Percentiles rank a stretch among this genome's conserved stretches.
phyloP scores from a whole-genome alignment of 2,329 filamentous ascomycete genomes.

The Exophiala xenobiotica region DNA sequence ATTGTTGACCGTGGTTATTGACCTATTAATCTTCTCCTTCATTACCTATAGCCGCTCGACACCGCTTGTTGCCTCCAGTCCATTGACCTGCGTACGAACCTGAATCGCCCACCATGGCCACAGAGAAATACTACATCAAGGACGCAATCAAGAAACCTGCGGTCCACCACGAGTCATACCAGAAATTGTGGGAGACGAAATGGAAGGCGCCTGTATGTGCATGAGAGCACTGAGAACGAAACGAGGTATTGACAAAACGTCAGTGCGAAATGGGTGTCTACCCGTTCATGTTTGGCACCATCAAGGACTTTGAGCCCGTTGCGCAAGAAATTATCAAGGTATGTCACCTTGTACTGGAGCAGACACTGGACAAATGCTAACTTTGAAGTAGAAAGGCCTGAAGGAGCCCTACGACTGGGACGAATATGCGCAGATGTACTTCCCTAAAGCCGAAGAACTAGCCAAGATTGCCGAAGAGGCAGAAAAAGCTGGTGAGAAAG shows the following conservation, averaged over 20 bases:
- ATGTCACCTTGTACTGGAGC: conserved; percentile 20
- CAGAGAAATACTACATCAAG: conserved; percentile 38
- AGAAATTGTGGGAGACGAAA: conserved; percentile 71
- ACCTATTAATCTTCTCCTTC: background rate
- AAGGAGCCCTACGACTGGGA: conserved; percentile 64
- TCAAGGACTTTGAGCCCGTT: conserved; percentile 68
- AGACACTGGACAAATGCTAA: background rate
- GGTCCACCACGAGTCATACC: conserved; percentile 60
- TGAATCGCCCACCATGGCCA: conserved; percentile 18
- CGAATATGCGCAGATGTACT: conserved; percentile 63
- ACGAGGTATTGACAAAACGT: conserved; percentile 1
- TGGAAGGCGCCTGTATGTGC: conserved; percentile 65
- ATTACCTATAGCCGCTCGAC: no score
- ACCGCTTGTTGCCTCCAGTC: no score
- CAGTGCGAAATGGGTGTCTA: conserved; percentile 63
- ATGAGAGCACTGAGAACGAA: background rate
- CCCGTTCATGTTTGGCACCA: conserved; percentile 71
- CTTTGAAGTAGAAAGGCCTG: conserved; percentile 49
- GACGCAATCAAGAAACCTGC: conserved; percentile 49
- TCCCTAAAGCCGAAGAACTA: conserved; percentile 61
- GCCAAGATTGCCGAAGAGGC: conserved; percentile 53
- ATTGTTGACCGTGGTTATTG: background rate
- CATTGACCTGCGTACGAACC: background rate
- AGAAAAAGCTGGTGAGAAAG: conserved; percentile 48
- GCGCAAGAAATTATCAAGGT: conserved; percentile 63